Percentiles rank a stretch among this genome's conserved stretches.
phyloP scores from a whole-genome alignment of 1,284 basidiomycete species.

The Ganoderma resinaceum region DNA sequence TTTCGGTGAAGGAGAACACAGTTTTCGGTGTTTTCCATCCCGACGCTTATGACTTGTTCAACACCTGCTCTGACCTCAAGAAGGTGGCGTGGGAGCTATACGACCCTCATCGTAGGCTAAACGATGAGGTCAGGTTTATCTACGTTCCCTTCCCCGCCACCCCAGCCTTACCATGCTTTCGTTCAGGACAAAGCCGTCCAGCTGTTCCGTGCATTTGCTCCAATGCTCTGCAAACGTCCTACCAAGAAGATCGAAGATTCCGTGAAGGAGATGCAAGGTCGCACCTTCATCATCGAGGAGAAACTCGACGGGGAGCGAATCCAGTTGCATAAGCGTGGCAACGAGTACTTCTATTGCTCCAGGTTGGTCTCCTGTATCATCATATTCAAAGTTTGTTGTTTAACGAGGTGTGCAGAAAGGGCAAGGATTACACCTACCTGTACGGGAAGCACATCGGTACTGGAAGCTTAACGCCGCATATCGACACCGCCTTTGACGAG shows the following conservation, averaged over 20 bases:
- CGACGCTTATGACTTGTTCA: slow-evolving; percentile 90
- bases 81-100: slow-evolving; percentile 86
- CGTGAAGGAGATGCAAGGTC: slow-evolving; percentile 81
- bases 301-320: slow-evolving; percentile 96
- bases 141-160: not conserved
- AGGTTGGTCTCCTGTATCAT: slow-evolving; percentile 52
- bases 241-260: slow-evolving; percentile 81
- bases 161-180: not conserved
- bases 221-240: slow-evolving; percentile 92
- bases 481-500: slow-evolving; percentile 76
- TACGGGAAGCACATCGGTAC: slow-evolving; percentile 84
- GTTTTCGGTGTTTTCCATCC: slow-evolving; percentile 90
- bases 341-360: slow-evolving; percentile 91
- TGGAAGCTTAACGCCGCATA: slow-evolving; percentile 88
- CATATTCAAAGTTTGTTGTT: not conserved
- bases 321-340: slow-evolving; percentile 90
- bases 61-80: slow-evolving; percentile 94
- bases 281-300: slow-evolving; percentile 89
- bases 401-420: slow-evolving; percentile 65
- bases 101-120: slow-evolving; percentile 68
- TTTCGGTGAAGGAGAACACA: slow-evolving; percentile 87
- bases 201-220: slow-evolving; percentile 85
- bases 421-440: slow-evolving; percentile 92
- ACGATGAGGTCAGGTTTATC: slow-evolving; percentile 56
- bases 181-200: slow-evolving; percentile 80